A percentile compares a stretch with the other conserved stretches of the same genome.
phyloP scores from a whole-genome alignment of 352 stramenopile species.

The Poterioochromonas sp. region DNA sequence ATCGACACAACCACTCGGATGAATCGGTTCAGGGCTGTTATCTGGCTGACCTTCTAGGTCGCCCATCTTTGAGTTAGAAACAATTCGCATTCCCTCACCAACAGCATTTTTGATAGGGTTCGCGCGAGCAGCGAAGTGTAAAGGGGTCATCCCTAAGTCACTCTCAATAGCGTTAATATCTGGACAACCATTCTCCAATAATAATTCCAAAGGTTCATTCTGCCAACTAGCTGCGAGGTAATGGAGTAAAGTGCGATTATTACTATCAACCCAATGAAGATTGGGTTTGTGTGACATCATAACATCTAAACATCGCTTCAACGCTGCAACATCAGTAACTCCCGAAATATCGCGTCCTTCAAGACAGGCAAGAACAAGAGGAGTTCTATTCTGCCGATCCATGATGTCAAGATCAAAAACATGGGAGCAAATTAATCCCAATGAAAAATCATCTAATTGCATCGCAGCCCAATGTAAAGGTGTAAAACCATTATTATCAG shows the following conservation, averaged over 20 bases:
- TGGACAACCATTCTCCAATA: background rate
- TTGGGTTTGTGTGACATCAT: background rate
- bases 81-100: conserved; percentile 1
- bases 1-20: background rate
- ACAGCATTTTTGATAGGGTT: background rate
- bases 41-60: too few relatives aligned
- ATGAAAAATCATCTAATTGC: background rate
- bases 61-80: background rate
- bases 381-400: background rate
- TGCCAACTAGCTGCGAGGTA: conserved; percentile 4
- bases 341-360: conserved; percentile 3
- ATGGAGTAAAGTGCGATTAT: background rate
- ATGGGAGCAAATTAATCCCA: conserved; percentile 6
- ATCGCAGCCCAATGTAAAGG: conserved; percentile 27
- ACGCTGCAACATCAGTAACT: background rate
- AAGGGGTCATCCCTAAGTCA: background rate
- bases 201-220: background rate
- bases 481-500: conserved; percentile 15
- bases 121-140: background rate
- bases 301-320: background rate
- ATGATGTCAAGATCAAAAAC: conserved; percentile 13
- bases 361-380: background rate
- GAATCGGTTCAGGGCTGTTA: background rate
- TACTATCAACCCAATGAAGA: background rate
- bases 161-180: background rate